Base-by-base conservation (phyloP, 2,329 filamentous ascomycete species). In the Erysiphe pulchra region DNA sequence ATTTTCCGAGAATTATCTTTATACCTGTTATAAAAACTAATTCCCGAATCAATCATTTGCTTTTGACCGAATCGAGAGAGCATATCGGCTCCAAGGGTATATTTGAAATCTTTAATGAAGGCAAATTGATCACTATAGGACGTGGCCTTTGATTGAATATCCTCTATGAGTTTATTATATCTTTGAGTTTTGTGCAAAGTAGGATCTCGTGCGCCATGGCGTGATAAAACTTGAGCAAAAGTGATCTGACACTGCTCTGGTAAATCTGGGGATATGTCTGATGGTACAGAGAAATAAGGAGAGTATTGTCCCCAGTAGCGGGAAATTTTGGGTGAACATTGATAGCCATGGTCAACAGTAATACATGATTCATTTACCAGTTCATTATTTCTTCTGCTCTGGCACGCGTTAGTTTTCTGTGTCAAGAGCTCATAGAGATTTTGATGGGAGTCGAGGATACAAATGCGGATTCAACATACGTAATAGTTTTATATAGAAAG, bases 141-240 rank as follows among this genome's bases (percentile, higher is more conserved):
- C 1, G 65, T 68, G 10, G 65, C 65, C 34, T 54, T 58, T 40
- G 58, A 59, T 49, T 86, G 75, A 49, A 94, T 78, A 42, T 70
- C 70, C 28, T 67, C 58, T 45, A 93, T 65, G 9, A 81, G 67
- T 5, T 63, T 60, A 36, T 65, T 68, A 61, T 92, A 93, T 7
- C 60, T 56, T 11, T 59, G 57, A 0, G 75, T 71, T 63, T 86
- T 92, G 51, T 65, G 64, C 11, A 63, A 55, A 0, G 85, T 92
- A 1, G 86, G 86, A 57, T 83, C 80, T 45, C 86, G 73, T 34
- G 82, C 81, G 42, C 85, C 86, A 58, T 94, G 86, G 2, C 86
- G 75, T 18, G 83, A 85, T 42, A 94, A 69, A 20, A 86, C 65
- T 55, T 86, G 80, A 1, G 71, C 86, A 60, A 92, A 87, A 2